Evolutionary conservation across 768 basidiomycete species (phyloP).

Genomic region (Mycena leptocephala): DNA sequence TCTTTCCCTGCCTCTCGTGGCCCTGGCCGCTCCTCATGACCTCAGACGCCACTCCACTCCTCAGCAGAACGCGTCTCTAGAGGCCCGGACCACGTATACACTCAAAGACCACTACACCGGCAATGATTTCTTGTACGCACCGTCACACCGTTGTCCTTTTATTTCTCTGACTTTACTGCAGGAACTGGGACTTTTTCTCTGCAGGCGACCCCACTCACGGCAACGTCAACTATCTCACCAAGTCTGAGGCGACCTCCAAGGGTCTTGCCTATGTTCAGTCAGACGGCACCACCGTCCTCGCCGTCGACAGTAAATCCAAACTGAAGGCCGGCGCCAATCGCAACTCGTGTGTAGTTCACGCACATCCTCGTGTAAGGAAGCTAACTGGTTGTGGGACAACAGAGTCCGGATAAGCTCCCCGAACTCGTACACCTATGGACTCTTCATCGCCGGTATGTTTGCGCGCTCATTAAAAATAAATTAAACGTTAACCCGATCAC

Average conservation of each 20-base stretch:
- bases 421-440: conserved; percentile 74
- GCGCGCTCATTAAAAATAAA: background rate
- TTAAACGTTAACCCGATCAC: background rate
- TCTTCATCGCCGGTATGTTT: conserved; percentile 74
- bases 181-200: conserved; percentile 80
- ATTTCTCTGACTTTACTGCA: conserved; percentile 42
- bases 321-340: conserved; percentile 70
- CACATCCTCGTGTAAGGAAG: conserved; percentile 4
- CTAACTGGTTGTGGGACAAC: conserved; percentile 31
- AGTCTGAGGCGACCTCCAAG: conserved; percentile 63
- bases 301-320: conserved; percentile 71
- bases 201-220: conserved; percentile 80
- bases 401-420: conserved; percentile 81
- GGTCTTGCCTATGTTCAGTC: conserved; percentile 76
- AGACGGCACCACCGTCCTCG: conserved; percentile 71
- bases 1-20: conserved; percentile 31
- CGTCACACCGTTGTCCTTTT: background rate
- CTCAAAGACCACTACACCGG: conserved; percentile 51
- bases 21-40: conserved; percentile 18
- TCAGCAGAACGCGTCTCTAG: conserved; percentile 10
- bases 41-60: conserved; percentile 8
- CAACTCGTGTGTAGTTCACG: conserved; percentile 61
- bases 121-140: conserved; percentile 66
- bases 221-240: conserved; percentile 71
- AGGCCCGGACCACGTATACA: conserved; percentile 29